These are phyloP conservation scores for Neofusicoccum cordaticola DNA, from an alignment of 2,329 filamentous ascomycete species.

Conservation along the genomic window DNA sequence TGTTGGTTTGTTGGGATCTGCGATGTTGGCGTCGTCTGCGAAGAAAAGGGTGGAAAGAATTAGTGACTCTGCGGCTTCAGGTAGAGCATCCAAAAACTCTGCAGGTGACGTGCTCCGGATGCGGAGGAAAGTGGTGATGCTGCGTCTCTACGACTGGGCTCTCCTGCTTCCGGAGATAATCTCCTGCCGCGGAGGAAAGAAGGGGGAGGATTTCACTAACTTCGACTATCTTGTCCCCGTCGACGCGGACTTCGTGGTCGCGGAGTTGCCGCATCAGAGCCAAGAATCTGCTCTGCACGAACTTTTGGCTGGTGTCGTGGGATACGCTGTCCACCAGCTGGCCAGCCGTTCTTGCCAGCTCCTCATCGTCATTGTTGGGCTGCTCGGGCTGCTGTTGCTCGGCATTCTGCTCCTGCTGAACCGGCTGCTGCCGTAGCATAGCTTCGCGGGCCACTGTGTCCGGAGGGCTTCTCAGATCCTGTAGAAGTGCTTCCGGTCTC, in stretches of 20 bases:
- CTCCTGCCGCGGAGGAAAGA: constrained; percentile 4
- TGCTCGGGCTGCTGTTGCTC: constrained; percentile 20
- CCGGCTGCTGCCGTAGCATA: neutral
- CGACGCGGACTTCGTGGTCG: constrained; percentile 68
- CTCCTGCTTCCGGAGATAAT: neutral
- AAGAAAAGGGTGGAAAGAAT: neutral
- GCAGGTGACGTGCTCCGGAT: constrained; percentile 10
- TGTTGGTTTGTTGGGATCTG: constrained; percentile 10
- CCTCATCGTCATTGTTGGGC: constrained; percentile 54
- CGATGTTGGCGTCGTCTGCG: constrained; percentile 6
- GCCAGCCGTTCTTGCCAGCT: constrained; percentile 69
- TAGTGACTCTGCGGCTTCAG: neutral
- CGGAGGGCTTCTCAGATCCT: neutral
- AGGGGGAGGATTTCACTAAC: constrained; percentile 30
- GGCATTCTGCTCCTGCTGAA: neutral
- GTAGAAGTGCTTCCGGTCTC: neutral
- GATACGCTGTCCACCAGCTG: constrained; percentile 67
- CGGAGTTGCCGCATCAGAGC: constrained; percentile 73
- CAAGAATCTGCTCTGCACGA: constrained; percentile 74
- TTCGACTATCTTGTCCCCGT: constrained; percentile 66
- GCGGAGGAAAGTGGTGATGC: neutral
- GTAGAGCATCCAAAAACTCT: constrained; percentile 10
- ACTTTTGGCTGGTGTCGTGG: constrained; percentile 69
- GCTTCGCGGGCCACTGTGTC: neutral
- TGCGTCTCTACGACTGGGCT: neutral